Evolutionary conservation across 2,329 filamentous ascomycete genomes (phyloP), one percentile per base, ranked within the genome.

Genomic region (Alternaria triticina): DNA sequence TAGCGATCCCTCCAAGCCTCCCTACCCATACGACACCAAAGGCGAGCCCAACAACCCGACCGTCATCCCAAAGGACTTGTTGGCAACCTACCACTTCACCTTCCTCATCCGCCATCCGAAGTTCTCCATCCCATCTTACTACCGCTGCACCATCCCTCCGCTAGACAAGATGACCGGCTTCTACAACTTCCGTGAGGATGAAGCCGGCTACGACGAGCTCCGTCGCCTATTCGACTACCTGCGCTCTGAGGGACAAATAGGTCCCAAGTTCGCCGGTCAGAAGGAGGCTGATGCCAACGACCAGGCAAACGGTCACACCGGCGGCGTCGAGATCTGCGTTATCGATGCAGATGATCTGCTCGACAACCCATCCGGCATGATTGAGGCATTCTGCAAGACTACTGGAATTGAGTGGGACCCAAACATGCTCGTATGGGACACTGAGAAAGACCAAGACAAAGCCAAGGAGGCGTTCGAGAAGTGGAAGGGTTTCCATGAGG

Each of bases 31-130:
- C 72, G 70, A 82, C 64, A 89, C 88, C 3, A 78, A 81, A 33
- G 76, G 82, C 4, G 90, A 95, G 80, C 83, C 86, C 3, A 85
- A 85, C 61, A 98, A 98, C 81, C 95, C 94, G 1, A 97, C 94
- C 1, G 90, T 96, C 25, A 83, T 98, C 54, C 96, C 96, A 3
- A 82, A 87, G 27, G 88, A 89, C 28, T 83, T 93, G 62, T 85
- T 98, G 61, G 87, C 89, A 75, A 86, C 89, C 70, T 98, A 97
- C 82, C 94, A 97, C 81, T 98, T 95, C 83, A 93, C 94, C 22
- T 98, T 99, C 82, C 87, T 98, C 67, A 98, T 99, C 84, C 94
- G 96, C 61, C 94, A 98, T 79, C 96, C 96, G n/a, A 89, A 93
- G 73, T 89, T 89, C 77, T 91, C 92, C 73, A 94, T 98, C 69